Conservation (phyloP, 2,329 filamentous ascomycete species). For the Cyphellophora europaea region DNA sequence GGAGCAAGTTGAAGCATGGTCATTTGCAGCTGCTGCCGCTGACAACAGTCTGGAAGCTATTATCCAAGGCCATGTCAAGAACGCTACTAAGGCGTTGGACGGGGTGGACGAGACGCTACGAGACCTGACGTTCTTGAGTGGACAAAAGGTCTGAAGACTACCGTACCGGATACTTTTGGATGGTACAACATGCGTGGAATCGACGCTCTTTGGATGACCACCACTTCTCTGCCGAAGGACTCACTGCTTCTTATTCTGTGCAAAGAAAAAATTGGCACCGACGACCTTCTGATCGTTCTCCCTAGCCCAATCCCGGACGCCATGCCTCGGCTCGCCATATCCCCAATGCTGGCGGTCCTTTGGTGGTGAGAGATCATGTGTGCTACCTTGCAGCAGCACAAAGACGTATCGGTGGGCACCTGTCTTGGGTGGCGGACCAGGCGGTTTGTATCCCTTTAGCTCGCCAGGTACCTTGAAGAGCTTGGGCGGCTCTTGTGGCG, state of each 20-base stretch:
- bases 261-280: slow-evolving; percentile 23
- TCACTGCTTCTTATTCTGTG: slow-evolving; percentile 20
- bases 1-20: slow-evolving; percentile 12
- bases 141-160: too few species aligned
- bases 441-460: slow-evolving; percentile 42
- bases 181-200: too few species aligned
- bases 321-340: slow-evolving; percentile 37
- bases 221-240: too few species aligned
- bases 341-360: slow-evolving; percentile 42
- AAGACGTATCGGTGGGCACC: slow-evolving; percentile 51
- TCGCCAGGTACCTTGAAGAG: slow-evolving; percentile 22
- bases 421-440: slow-evolving; percentile 45
- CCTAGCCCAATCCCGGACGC: slow-evolving; percentile 31
- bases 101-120: neutral
- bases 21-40: slow-evolving; percentile 16
- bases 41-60: slow-evolving; percentile 5
- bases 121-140: slow-evolving; percentile 1
- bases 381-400: slow-evolving; percentile 35
- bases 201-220: too few species aligned
- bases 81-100: slow-evolving; percentile 10
- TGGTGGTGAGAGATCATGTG: slow-evolving; percentile 32
- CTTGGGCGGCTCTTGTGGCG: slow-evolving; percentile 8
- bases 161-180: too few species aligned
- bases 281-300: slow-evolving; percentile 22
- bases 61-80: slow-evolving; percentile 7